Evolutionary conservation across 768 basidiomycete species (phyloP), one percentile per base, ranked within the genome.

Genomic region (Tephrocybe sp.): DNA sequence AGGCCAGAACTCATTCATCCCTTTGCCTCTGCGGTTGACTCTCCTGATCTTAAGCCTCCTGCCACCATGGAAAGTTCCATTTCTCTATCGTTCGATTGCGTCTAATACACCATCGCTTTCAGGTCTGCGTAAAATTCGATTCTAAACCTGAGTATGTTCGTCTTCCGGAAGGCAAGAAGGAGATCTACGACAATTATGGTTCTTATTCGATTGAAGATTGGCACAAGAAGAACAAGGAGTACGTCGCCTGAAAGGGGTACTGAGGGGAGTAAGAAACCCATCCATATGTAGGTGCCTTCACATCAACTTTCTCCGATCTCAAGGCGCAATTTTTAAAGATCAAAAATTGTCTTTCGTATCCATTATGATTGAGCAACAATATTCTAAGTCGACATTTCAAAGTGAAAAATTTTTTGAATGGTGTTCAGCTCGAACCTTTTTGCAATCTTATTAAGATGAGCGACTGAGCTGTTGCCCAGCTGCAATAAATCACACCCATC

Each of bases 1-100:
- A 85, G 84, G 84, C 83, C 84, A 0, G 80, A 85, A 22, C 59
- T 79, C 0, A 68, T 87, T 31, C 85, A 86, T 49, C 85, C 85
- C 3, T 87, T 85, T 54, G 84, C 84, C 8, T 82, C 82, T 23
- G 83, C 75, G 0, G 84, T 85, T 44, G 85, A 86, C 49, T 73
- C 72, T 4, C 83, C 83, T 2, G 71, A 77, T n/a, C 72, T 86
- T 12, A 73, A 76, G 32, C 53, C 59, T 0, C 81, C 84, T 2
- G 68, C 76, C 11, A 71, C 70, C 8, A 42, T 58, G 4, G 56
- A 52, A 14, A 22, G 35, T 49, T 40, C 45, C 42, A 17, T 26
- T 14, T 20, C 13, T 33, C 43, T 33, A 22, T 14, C 47, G 11
- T 16, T 41, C 16, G 47, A 35, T n/a, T n/a, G 45, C 13, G 3